These are phyloP conservation scores for Alternaria arborescens DNA, from an alignment of 2,329 filamentous ascomycete genomes.

Conservation along the genomic window DNA sequence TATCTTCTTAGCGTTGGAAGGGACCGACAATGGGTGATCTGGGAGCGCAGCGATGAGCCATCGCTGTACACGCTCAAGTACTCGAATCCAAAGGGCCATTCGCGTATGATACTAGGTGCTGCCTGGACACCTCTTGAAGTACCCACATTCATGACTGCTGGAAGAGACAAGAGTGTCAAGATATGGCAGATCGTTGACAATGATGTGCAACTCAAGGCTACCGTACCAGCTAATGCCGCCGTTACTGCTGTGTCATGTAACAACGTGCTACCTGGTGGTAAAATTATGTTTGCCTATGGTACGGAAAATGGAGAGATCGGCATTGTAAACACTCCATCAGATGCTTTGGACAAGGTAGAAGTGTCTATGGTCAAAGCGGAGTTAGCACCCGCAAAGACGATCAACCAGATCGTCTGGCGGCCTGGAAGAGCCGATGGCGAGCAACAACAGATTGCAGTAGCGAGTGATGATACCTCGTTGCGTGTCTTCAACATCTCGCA, in stretches of 20 bases:
- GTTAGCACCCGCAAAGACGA: constrained; percentile 35
- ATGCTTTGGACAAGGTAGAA: constrained; percentile 24
- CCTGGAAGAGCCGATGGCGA: constrained; percentile 19
- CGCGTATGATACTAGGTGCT: constrained; percentile 89
- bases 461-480: constrained; percentile 54
- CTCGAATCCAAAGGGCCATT: constrained; percentile 83
- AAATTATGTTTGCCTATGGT: constrained; percentile 42
- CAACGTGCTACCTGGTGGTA: background rate
- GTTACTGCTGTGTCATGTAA: constrained; percentile 44
- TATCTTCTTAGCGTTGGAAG: constrained; percentile 87
- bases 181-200: constrained; percentile 58
- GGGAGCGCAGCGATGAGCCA: constrained; percentile 60
- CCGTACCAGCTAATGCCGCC: constrained; percentile 32
- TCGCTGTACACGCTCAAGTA: constrained; percentile 66
- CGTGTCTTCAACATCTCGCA: constrained; percentile 43
- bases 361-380: constrained; percentile 24
- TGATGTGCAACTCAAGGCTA: constrained; percentile 34
- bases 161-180: constrained; percentile 83
- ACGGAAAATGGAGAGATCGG: constrained; percentile 44
- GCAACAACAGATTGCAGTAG: constrained; percentile 48
- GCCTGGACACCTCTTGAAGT: constrained; percentile 70
- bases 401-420: constrained; percentile 49
- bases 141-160: constrained; percentile 81
- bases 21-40: constrained; percentile 91
- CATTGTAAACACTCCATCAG: constrained; percentile 15